These are phyloP conservation scores for Ambispora gerdemannii DNA, from an alignment of 192 early-diverging fungal species.

Conservation along the genomic window DNA sequence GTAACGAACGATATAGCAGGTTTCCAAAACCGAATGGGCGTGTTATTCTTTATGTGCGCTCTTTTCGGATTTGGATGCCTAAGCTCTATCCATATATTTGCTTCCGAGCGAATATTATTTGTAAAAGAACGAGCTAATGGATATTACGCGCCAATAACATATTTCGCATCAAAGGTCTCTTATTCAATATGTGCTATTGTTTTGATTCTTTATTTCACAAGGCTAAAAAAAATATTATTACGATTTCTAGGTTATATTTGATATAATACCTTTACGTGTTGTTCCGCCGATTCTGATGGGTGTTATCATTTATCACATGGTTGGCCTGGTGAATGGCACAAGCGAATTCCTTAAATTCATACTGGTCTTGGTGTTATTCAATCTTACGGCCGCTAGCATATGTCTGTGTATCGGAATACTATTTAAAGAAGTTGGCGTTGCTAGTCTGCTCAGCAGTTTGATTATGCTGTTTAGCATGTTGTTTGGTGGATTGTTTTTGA, in stretches of 20 bases:
- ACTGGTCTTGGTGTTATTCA: constrained; percentile 75
- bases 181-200: constrained; percentile 4
- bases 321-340: constrained; percentile 61
- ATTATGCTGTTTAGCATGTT: constrained; percentile 84
- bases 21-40: constrained; percentile 73
- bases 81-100: constrained; percentile 62
- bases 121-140: constrained; percentile 68
- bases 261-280: constrained; percentile 72
- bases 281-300: constrained; percentile 76
- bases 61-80: constrained; percentile 69
- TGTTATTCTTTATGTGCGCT: constrained; percentile 70
- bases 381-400: constrained; percentile 64
- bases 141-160: constrained; percentile 64
- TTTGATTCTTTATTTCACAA: background rate
- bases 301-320: constrained; percentile 80
- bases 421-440: constrained; percentile 63
- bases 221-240: background rate
- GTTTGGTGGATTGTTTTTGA: constrained; percentile 86
- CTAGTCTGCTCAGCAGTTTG: constrained; percentile 70
- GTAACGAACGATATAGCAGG: constrained; percentile 60
- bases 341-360: constrained; percentile 65
- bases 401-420: constrained; percentile 72
- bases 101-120: constrained; percentile 60
- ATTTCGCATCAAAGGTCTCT: constrained; percentile 53
- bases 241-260: constrained; percentile 58